Evolutionary conservation across 176 grass and related monocot species (phyloP), one percentile per base, ranked within the genome.

Genomic region (Aegilops speltoides): DNA sequence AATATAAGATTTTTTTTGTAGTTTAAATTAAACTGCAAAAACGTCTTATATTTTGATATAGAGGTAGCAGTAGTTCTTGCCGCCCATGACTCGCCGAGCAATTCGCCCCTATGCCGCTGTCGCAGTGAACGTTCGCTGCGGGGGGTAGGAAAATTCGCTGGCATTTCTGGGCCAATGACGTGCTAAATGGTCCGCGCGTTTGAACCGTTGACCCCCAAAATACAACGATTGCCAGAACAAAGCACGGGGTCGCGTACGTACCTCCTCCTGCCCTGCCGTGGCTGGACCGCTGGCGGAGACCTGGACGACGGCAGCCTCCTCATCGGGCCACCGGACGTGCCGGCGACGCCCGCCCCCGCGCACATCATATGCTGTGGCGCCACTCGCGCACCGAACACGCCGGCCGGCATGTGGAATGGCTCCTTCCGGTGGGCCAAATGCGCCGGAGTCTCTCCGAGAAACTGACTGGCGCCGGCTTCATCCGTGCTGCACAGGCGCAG

Each of bases 171-270:
- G 84, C 64, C 16, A 37, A 37, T 81, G 86, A 85, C 82, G 85
- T 88, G 77, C 77, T 70, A 84, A 88, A 86, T 8, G 85, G 82
- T 91, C 89, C 31, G 4, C 68, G 22, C 38, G 77, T 91, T 85
- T 91, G 86, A 85, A 88, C 82, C 12, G 50, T 88, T 91, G 82
- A 91, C 89, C 70, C 50, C 29, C 68, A 83, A 65, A 85, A 73
- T 46, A 7, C 72, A 59, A 79, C 36, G 34, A 33, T 0, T 23
- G 5, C 40, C 6, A 16, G 40, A 10, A 32, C 61, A 10, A 62
- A 16, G 54, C 43, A 23, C 26, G 10, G 7, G 37, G 40, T 8
- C n/a, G 4, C 23, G 40, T 14, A 74, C 54, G 19, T 88, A 91
- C 89, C 89, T 91, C 86, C 82, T 81, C 82, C 89, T 81, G 17